Evolutionary conservation across 805 yeast species (phyloP), one percentile per base, ranked within the genome.

Genomic region (Blastobotrys parvus): DNA sequence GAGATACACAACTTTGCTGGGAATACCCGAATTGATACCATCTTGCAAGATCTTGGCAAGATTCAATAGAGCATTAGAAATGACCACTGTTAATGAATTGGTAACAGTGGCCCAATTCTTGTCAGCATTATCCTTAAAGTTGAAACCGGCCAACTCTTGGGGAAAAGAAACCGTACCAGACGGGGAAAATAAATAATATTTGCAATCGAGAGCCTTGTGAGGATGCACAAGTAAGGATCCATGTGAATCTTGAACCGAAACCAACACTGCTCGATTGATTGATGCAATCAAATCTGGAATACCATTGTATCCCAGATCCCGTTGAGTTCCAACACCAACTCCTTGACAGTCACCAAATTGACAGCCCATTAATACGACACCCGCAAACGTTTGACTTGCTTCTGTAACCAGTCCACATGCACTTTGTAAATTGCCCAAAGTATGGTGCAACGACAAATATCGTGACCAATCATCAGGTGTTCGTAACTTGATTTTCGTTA

Each of bases 1-100:
- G 15, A 60, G 38, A 7, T 44, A 49, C 16, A 51, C 46, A 25
- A 54, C 41, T 33, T 48, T 45, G 20, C 34, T 44, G 19, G 53
- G 52, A 23, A 30, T 31, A 20, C 60, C 60, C 19, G 61, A 48
- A 16, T 52, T 52, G n/a, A 59, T 46, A 3, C 62, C 63, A 34
- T 60, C 64, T 42, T 60, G 64, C 6, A 60, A 38, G 10, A 59
- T 49, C 31, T 60, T 60, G 4, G 64, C 63, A 20, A 60, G 51
- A 19, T 60, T 60, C 21, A 60, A 48, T n/a, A 60, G 47, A 2
- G 61, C 53, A 30, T 60, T 60, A 32, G 20, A 15, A 13, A 32
- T 32, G 17, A 32, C 20, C 13, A 10, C 11, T 13, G 18, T 32
- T 20, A 32, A 13, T n/a, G 35, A 32, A 15, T 10, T 20, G 6